phyloP scores from a whole-genome alignment of 106 monocot species.

The Posidonia australis region DNA sequence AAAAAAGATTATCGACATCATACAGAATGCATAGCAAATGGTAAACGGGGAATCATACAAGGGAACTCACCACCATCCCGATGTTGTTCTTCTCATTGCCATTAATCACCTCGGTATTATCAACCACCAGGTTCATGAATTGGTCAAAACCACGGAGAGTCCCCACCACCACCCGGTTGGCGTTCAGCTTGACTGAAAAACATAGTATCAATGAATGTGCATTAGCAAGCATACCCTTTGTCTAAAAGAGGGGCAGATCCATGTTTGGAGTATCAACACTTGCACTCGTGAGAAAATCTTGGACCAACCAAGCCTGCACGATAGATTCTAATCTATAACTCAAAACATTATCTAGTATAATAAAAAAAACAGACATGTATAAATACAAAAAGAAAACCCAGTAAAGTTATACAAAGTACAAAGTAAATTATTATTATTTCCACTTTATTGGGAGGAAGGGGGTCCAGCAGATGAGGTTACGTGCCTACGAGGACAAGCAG shows the following conservation, averaged over 20 bases:
- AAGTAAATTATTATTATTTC: too few relatives aligned
- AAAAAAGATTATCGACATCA: background rate
- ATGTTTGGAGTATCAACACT: background rate
- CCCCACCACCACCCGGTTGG: slow-evolving; percentile 71
- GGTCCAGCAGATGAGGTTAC: too few relatives aligned
- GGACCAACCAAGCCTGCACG: too few relatives aligned
- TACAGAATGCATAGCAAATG: background rate
- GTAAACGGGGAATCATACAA: background rate
- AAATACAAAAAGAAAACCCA: too few relatives aligned
- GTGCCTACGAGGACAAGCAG: too few relatives aligned
- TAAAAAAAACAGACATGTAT: too few relatives aligned
- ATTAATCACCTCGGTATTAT: slow-evolving; percentile 79
- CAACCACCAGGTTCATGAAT: slow-evolving; percentile 94
- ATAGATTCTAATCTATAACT: too few relatives aligned
- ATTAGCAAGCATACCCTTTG: background rate
- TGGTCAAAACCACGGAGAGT: slow-evolving; percentile 95
- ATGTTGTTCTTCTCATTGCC: slow-evolving; percentile 91
- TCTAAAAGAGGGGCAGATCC: background rate
- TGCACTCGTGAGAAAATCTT: too few relatives aligned
- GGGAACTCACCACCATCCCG: slow-evolving; percentile 85
- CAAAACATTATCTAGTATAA: too few relatives aligned
- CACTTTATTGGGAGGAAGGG: too few relatives aligned
- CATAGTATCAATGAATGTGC: background rate
- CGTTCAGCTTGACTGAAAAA: slow-evolving; percentile 88
- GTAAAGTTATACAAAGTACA: too few relatives aligned